Conservation (phyloP, 2,329 filamentous ascomycete species). For the Dothistroma pini region DNA sequence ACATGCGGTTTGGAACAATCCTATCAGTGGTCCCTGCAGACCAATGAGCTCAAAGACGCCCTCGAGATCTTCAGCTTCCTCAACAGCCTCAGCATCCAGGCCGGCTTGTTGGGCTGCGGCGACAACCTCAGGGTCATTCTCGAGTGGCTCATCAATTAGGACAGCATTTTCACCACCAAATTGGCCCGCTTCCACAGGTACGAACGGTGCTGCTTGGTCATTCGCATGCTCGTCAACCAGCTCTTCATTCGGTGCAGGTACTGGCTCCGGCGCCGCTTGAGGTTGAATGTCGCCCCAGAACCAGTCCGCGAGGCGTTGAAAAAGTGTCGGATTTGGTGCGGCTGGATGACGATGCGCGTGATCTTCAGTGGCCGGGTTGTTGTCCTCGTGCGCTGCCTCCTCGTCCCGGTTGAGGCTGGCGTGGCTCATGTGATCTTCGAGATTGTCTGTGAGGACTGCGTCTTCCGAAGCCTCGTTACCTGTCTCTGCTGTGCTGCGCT, state of each 20-base stretch:
- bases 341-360: conserved; percentile 1
- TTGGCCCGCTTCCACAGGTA: conserved; percentile 42
- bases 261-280: conserved; percentile 24
- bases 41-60: conserved; percentile 94
- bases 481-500: neutral
- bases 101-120: conserved; percentile 64
- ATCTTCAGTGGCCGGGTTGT: neutral
- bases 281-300: conserved; percentile 46
- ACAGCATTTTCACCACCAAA: conserved; percentile 22
- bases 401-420: neutral
- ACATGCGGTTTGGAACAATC: conserved; percentile 88
- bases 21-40: conserved; percentile 88
- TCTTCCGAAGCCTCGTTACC: neutral
- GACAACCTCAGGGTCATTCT: conserved; percentile 52
- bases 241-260: conserved; percentile 54
- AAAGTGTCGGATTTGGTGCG: conserved; percentile 2
- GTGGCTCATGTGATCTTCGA: neutral
- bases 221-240: conserved; percentile 58
- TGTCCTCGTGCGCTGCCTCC: neutral
- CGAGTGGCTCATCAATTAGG: conserved; percentile 9
- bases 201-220: conserved; percentile 59
- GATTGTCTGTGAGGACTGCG: neutral
- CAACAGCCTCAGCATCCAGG: conserved; percentile 69
- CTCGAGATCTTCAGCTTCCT: conserved; percentile 88
- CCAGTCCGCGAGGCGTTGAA: conserved; percentile 43